A percentile compares a stretch with the other conserved stretches of the same genome.
These are phyloP conservation scores for Pseudonitzschia multiseries DNA, from an alignment of 108 stramenopile species.

Conservation along the genomic window DNA sequence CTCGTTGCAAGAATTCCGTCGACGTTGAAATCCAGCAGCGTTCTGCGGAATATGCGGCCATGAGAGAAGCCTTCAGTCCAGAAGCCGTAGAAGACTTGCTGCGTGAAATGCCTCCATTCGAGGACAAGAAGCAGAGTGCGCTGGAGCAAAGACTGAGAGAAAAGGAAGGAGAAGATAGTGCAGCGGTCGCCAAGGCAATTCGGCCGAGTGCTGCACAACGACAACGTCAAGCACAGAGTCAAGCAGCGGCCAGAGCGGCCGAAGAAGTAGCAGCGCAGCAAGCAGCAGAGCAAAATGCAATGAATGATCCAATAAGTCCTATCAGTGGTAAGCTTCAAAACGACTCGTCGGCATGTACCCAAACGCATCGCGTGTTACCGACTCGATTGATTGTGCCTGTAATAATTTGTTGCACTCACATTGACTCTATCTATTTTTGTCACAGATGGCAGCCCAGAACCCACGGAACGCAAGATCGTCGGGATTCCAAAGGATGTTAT, in stretches of 20 bases:
- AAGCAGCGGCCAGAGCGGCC: conserved; percentile 63
- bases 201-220: conserved; percentile 80
- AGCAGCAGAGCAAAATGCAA: conserved; percentile 36
- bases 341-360: neutral
- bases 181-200: conserved; percentile 80
- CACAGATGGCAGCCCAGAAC: conserved; percentile 37
- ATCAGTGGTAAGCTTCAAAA: conserved; percentile 47
- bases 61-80: conserved; percentile 83
- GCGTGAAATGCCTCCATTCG: conserved; percentile 94
- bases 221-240: conserved; percentile 69
- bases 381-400: neutral
- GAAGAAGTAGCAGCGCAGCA: conserved; percentile 56
- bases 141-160: conserved; percentile 79
- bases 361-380: neutral
- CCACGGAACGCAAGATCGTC: conserved; percentile 39
- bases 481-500: conserved; percentile 90
- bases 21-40: conserved; percentile 95
- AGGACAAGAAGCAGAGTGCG: conserved; percentile 81
- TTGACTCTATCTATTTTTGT: neutral
- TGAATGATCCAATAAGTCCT: conserved; percentile 51
- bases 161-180: conserved; percentile 84
- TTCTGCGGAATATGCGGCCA: conserved; percentile 84
- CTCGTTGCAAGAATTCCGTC: conserved; percentile 77
- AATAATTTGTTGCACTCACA: neutral
- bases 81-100: conserved; percentile 89